Evolutionary conservation across 441 rosid genomes (phyloP).

Genomic region (Biscutella laevigata): DNA sequence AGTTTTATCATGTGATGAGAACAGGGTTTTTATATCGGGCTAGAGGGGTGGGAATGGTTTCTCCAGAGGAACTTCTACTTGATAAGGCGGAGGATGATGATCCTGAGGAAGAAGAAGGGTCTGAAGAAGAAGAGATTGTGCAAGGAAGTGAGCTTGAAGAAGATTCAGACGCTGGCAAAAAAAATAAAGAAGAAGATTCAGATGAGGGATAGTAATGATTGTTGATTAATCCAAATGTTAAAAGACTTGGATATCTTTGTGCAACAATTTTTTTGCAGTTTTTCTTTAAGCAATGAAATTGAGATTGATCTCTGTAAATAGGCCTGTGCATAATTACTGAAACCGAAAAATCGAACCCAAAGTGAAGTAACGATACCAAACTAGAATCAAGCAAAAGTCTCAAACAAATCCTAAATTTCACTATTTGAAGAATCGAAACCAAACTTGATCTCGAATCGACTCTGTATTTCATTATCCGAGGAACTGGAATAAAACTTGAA

Average conservation of each 20-base stretch:
- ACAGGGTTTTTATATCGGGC: constrained; percentile 72
- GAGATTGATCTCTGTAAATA: constrained; percentile 6
- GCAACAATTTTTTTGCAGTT: neutral
- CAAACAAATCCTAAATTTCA: no score
- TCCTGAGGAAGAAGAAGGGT: constrained; percentile 38
- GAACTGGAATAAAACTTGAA: no score
- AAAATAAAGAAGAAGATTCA: no score
- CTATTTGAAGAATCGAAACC: no score
- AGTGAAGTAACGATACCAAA: no score
- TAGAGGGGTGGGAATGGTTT: constrained; percentile 48
- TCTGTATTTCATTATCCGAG: no score
- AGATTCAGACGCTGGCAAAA: constrained; percentile 40
- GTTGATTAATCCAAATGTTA: neutral
- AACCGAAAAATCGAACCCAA: no score
- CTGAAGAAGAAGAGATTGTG: constrained; percentile 41
- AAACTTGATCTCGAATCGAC: no score
- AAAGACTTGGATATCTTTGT: neutral
- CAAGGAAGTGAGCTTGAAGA: constrained; percentile 44
- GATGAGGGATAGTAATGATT: constrained; percentile 8
- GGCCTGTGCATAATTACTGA: no score
- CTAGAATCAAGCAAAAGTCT: no score
- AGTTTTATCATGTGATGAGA: constrained; percentile 84
- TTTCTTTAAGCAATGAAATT: neutral
- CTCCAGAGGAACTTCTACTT: constrained; percentile 38
- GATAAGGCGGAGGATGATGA: constrained; percentile 33